Percentiles rank a stretch among this genome's conserved stretches.
phyloP scores from a whole-genome alignment of 2,329 filamentous ascomycete genomes.

The Colletotrichum liriopes region DNA sequence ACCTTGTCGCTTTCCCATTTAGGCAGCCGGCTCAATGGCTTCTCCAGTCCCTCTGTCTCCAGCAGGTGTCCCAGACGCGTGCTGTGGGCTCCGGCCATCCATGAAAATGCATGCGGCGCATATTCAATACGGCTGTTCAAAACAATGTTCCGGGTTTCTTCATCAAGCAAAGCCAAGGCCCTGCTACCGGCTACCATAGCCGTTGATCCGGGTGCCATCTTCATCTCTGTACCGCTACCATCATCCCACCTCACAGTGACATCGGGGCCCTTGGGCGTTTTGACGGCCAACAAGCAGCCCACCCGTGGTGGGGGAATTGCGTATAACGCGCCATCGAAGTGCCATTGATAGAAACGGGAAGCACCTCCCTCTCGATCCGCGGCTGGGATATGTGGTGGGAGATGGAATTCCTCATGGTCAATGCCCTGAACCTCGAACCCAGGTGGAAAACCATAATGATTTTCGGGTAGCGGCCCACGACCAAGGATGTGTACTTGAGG shows the following conservation, averaged over 20 bases:
- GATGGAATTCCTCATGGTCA: constrained; percentile 56
- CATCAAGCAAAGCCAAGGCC: constrained; percentile 57
- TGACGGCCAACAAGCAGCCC: constrained; percentile 57
- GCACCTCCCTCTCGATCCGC: constrained; percentile 55
- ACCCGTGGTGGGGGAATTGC: constrained; percentile 58
- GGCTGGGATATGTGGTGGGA: constrained; percentile 54
- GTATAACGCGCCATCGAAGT: constrained; percentile 63
- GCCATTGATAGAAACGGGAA: constrained; percentile 64
- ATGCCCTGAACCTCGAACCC: constrained; percentile 58
- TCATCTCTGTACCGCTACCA: constrained; percentile 59
- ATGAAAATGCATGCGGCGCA: constrained; percentile 61
- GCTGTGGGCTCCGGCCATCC: constrained; percentile 59
- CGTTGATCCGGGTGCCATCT: constrained; percentile 58
- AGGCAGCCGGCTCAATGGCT: constrained; percentile 54
- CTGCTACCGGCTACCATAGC: constrained; percentile 61
- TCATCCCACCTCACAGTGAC: constrained; percentile 61
- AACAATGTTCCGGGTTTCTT: constrained; percentile 56
- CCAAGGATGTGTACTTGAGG: constrained; percentile 57
- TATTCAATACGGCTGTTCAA: constrained; percentile 64
- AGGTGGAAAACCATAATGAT: constrained; percentile 59
- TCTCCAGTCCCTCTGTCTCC: constrained; percentile 56
- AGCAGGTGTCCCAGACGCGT: constrained; percentile 59
- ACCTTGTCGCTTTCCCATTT: constrained; percentile 53
- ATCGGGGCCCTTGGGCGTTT: constrained; percentile 54
- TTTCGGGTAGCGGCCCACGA: constrained; percentile 53